Conservation (phyloP, 2,329 filamentous ascomycete species). For the Knufia petricola region DNA sequence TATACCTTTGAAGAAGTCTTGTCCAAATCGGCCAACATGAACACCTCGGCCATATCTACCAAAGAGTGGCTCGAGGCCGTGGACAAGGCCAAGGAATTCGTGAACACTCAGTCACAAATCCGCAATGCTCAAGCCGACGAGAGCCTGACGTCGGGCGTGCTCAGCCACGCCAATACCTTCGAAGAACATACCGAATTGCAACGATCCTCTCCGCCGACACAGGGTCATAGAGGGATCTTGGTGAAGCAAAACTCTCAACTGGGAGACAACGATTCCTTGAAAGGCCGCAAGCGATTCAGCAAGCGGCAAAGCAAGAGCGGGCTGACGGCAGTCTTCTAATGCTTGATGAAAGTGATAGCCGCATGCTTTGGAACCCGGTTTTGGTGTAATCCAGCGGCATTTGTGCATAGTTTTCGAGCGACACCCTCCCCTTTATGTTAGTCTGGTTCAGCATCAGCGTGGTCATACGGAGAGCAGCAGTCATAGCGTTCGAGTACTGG, state of each 20-base stretch:
- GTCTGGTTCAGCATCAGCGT: neutral
- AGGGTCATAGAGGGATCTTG: constrained; percentile 32
- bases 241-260: constrained; percentile 32
- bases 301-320: constrained; percentile 90
- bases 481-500: neutral
- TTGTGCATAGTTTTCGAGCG: constrained; percentile 5
- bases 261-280: constrained; percentile 45
- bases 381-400: neutral
- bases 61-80: constrained; percentile 90
- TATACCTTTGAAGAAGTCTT: constrained; percentile 93
- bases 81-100: constrained; percentile 77
- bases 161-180: constrained; percentile 48
- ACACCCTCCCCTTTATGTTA: neutral
- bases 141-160: constrained; percentile 59
- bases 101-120: constrained; percentile 51
- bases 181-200: constrained; percentile 33
- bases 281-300: constrained; percentile 63
- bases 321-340: constrained; percentile 74
- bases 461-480: neutral
- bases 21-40: constrained; percentile 53
- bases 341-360: neutral
- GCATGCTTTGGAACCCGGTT: neutral
- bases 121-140: constrained; percentile 41
- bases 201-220: constrained; percentile 20
- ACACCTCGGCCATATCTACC: constrained; percentile 57